Conservation (phyloP, 164 flowering plant genomes). For the Nymphaea thermarum region DNA sequence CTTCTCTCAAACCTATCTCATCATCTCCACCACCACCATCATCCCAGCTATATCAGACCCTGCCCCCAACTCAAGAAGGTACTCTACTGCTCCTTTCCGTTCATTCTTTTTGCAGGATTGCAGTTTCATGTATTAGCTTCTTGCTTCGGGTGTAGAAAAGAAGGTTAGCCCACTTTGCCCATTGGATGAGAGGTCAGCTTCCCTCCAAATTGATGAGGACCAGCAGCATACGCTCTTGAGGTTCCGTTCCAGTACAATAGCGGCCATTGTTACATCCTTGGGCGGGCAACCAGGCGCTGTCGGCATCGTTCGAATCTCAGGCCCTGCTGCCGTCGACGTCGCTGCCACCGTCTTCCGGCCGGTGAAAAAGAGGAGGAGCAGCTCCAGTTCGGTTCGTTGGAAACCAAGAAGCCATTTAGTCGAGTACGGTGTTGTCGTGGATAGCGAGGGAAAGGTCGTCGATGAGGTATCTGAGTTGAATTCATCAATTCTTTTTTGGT, state of each 20-base stretch:
- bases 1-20: background rate
- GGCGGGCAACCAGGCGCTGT: constrained; percentile 86
- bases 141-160: background rate
- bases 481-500: background rate
- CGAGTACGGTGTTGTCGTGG: constrained; percentile 76
- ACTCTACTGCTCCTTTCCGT: too few species aligned
- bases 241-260: constrained; percentile 45
- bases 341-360: constrained; percentile 54
- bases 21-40: background rate
- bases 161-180: background rate
- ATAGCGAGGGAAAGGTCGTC: constrained; percentile 44
- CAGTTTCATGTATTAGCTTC: background rate
- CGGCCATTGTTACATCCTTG: constrained; percentile 81
- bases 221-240: too few species aligned
- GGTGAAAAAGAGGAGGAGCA: constrained; percentile 20
- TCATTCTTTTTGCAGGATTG: too few species aligned
- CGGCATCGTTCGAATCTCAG: constrained; percentile 81
- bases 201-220: background rate
- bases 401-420: constrained; percentile 74
- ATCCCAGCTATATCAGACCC: background rate
- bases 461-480: constrained; percentile 53
- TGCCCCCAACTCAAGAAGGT: background rate
- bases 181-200: background rate
- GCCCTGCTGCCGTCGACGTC: constrained; percentile 61
- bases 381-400: constrained; percentile 25